phyloP scores from a whole-genome alignment of 2,329 filamentous ascomycete species.

The Ophiostoma tasmaniense region DNA sequence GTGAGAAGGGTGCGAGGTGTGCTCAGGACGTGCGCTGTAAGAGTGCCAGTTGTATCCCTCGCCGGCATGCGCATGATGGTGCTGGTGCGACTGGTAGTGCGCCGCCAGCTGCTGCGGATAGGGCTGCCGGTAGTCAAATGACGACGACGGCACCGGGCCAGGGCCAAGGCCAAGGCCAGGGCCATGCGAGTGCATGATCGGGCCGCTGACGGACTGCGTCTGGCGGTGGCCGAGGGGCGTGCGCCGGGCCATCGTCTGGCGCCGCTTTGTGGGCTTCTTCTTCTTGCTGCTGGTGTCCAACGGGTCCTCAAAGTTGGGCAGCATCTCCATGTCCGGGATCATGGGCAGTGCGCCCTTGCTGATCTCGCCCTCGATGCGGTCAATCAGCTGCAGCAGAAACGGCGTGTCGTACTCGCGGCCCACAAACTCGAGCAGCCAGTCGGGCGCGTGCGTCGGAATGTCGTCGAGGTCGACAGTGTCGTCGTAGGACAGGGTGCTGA shows the following conservation, averaged over 20 bases:
- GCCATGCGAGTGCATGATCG: background rate
- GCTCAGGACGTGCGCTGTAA: background rate
- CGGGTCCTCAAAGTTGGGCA: constrained; percentile 40
- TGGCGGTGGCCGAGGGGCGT: constrained; percentile 23
- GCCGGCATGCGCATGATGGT: background rate
- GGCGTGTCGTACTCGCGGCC: constrained; percentile 40
- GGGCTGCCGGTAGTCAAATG: background rate
- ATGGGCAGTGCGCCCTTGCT: constrained; percentile 33
- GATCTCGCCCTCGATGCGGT: constrained; percentile 38
- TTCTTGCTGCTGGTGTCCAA: constrained; percentile 19
- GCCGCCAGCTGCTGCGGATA: background rate
- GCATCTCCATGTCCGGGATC: constrained; percentile 51
- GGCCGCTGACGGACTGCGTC: constrained; percentile 17
- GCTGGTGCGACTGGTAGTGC: background rate
- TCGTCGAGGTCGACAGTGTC: background rate
- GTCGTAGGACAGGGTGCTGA: too few relatives aligned
- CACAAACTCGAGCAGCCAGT: constrained; percentile 41
- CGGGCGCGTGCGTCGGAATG: constrained; percentile 33
- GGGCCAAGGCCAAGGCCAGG: too few relatives aligned
- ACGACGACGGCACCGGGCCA: too few relatives aligned
- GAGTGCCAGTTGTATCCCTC: background rate
- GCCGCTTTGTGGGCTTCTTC: constrained; percentile 16
- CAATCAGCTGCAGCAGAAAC: constrained; percentile 40
- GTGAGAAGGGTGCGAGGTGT: background rate
- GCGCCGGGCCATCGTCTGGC: background rate